Evolutionary conservation across 352 stramenopile genomes (phyloP).

Genomic region (Globisporangium middletonii): DNA sequence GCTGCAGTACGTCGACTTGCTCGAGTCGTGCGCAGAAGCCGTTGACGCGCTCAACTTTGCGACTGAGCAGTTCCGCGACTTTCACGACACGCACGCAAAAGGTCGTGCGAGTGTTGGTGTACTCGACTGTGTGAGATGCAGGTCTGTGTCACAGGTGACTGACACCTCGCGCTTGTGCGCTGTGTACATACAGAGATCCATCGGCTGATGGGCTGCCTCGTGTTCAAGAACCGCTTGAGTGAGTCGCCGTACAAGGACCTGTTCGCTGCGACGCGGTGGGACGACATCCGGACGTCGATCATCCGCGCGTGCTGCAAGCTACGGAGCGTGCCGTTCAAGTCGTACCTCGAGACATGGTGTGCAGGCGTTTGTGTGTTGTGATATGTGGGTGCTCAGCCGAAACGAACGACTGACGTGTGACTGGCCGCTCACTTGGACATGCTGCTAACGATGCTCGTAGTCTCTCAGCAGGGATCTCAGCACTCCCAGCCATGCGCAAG

Average conservation of each 20-base stretch:
- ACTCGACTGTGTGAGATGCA: not conserved
- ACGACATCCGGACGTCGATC: constrained; percentile 61
- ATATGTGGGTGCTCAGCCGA: no score
- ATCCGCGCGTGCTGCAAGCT: constrained; percentile 72
- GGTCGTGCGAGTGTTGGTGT: constrained; percentile 15
- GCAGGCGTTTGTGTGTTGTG: constrained; percentile 2
- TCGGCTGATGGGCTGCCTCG: constrained; percentile 72
- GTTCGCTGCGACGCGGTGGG: constrained; percentile 61
- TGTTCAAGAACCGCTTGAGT: constrained; percentile 68
- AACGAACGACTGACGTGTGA: not conserved
- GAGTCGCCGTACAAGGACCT: constrained; percentile 80
- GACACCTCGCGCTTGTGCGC: not conserved
- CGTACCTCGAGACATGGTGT: constrained; percentile 72
- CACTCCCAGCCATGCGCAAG: constrained; percentile 73
- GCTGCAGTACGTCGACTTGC: constrained; percentile 73
- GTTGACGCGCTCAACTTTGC: constrained; percentile 69
- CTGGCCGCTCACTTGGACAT: no score
- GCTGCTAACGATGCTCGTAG: constrained; percentile 17
- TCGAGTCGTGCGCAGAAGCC: constrained; percentile 56
- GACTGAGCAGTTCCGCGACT: constrained; percentile 50
- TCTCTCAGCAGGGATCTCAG: constrained; percentile 60
- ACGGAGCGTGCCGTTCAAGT: constrained; percentile 56
- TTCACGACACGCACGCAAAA: constrained; percentile 54
- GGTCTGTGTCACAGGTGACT: not conserved
- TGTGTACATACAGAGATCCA: constrained; percentile 41